Conservation (phyloP, 1,139 yeast species). For the Geotrichum restrictum region DNA sequence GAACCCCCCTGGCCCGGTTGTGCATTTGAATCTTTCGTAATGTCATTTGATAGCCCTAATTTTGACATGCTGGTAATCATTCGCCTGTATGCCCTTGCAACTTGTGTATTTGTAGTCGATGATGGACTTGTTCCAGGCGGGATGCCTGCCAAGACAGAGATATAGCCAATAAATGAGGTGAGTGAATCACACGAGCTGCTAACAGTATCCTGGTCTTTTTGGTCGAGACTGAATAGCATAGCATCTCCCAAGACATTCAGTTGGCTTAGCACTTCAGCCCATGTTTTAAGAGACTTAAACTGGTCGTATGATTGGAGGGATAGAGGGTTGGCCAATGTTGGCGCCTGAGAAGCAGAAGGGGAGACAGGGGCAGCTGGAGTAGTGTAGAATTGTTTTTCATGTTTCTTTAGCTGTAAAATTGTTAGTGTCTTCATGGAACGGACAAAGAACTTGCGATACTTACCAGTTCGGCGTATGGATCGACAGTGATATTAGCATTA, state of each 20-base stretch:
- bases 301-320: constrained; percentile 11
- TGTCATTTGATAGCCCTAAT: constrained; percentile 27
- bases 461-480: constrained; percentile 26
- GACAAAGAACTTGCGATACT: constrained; percentile 5
- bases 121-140: constrained; percentile 34
- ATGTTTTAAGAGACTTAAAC: constrained; percentile 20
- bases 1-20: constrained; percentile 1
- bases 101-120: constrained; percentile 25
- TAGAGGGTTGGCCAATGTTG: background rate
- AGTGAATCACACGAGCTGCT: constrained; percentile 24
- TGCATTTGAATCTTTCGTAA: constrained; percentile 18
- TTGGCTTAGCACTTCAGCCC: constrained; percentile 23
- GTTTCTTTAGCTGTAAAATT: constrained; percentile 15
- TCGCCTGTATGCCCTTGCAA: constrained; percentile 31
- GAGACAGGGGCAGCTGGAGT: constrained; percentile 15
- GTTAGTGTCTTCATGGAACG: background rate
- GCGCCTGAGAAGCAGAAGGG: constrained; percentile 1
- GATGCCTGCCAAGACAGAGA: constrained; percentile 31
- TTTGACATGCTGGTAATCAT: constrained; percentile 29
- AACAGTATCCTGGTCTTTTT: constrained; percentile 22
- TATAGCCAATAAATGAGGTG: constrained; percentile 28
- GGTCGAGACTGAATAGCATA: constrained; percentile 21
- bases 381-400: constrained; percentile 8
- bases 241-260: constrained; percentile 17
- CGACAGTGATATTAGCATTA: constrained; percentile 11